These are phyloP conservation scores for Kwoniella sp. DNA, from an alignment of 768 basidiomycete genomes.

Conservation along the genomic window DNA sequence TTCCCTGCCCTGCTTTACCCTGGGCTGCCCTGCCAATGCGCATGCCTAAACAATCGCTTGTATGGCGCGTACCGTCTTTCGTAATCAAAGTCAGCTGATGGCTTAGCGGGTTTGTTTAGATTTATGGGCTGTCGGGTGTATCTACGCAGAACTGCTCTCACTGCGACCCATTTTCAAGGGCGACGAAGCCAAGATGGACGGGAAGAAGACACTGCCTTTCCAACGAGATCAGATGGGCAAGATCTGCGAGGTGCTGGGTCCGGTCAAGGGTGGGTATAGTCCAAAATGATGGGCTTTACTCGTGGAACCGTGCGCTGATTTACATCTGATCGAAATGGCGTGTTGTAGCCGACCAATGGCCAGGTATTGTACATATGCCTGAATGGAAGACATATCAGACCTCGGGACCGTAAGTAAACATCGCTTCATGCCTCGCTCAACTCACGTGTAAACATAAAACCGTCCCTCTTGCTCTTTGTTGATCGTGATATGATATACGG, in stretches of 20 bases:
- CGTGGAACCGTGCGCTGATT: background rate
- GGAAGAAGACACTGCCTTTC: slow-evolving; percentile 91
- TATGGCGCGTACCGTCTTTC: too few relatives aligned
- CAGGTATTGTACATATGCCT: slow-evolving; percentile 78
- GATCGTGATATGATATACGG: too few relatives aligned
- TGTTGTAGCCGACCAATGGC: slow-evolving; percentile 84
- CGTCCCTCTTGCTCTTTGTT: too few relatives aligned
- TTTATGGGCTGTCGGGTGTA: slow-evolving; percentile 97
- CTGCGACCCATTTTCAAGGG: slow-evolving; percentile 97
- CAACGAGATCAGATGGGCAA: slow-evolving; percentile 92
- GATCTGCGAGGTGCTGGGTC: slow-evolving; percentile 94
- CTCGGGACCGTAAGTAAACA: slow-evolving; percentile 38
- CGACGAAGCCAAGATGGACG: slow-evolving; percentile 94
- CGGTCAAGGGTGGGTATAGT: slow-evolving; percentile 73
- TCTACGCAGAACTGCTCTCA: slow-evolving; percentile 92
- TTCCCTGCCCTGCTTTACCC: too few relatives aligned
- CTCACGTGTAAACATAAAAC: background rate
- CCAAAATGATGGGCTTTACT: slow-evolving; percentile 9
- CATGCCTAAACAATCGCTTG: too few relatives aligned
- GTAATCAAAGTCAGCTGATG: background rate
- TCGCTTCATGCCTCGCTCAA: slow-evolving; percentile 5
- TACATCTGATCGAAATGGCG: slow-evolving; percentile 12
- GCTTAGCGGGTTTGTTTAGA: slow-evolving; percentile 60
- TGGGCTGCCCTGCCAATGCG: too few relatives aligned
- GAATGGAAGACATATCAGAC: slow-evolving; percentile 65